Evolutionary conservation across 2,329 filamentous ascomycete species (phyloP), one percentile per base, ranked within the genome.

Genomic region (Monosporascus cannonballus): DNA sequence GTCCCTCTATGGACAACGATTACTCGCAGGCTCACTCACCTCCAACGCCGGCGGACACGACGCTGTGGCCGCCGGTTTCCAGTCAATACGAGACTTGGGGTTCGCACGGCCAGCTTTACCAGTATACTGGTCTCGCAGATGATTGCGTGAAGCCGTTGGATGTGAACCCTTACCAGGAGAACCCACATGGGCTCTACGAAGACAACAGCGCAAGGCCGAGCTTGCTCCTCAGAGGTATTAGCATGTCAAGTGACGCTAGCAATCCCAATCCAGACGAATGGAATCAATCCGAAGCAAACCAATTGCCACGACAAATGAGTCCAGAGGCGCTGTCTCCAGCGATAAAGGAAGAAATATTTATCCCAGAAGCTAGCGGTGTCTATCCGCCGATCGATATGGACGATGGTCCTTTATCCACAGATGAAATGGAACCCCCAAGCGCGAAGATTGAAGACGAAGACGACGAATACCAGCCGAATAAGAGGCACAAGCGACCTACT

Each of bases 1-100:
- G 72, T 38, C 72, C 72, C 17, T 66, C 64, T 3, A 61, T 69
- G 4, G 72, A 75, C n/a, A 69, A 67, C 51, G 73, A 76, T 49
- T 64, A 66, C 24, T 68, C 64, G 49, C 64, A 66, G 49, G 62
- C 66, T 51, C 56, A 62, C 48, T 63, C 65, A n/a, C 73, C 72
- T 9, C 61, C 64, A 27, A 74, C 74, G 2, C 71, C 72, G 2
- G 62, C 67, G 14, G 73, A 73, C 44, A 60, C 64, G 30, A 51
- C 59, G 24, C 47, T 64, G 18, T 59, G 67, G 46, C 64, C 69
- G n/a, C 67, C 68, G 1, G 69, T 58, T 42, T 52, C 61, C 6
- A 42, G 51, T 17, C 60, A 64, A 1, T 55, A 59, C 38, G 68
- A 69, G 1, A 55, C 56, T 17, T 66, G 59, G 51, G 57, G 54